Conservation (phyloP, 208 protist species). For the Porcisia deanei region DNA sequence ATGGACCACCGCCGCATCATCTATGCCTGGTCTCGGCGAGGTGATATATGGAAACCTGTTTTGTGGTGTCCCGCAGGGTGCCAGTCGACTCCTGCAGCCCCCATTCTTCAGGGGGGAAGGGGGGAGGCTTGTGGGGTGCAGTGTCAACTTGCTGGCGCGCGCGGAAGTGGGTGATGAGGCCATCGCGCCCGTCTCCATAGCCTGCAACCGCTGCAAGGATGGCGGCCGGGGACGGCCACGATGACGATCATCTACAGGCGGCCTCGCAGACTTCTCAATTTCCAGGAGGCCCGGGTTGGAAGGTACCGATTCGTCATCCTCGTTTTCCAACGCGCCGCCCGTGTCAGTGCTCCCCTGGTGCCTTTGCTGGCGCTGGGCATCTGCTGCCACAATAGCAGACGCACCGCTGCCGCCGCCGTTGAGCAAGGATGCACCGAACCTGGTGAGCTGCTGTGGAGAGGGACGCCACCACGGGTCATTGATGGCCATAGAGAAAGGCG, state of each 20-base stretch:
- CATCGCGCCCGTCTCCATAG: background rate
- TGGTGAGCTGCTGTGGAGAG: background rate
- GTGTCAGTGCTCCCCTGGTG: background rate
- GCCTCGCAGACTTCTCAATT: background rate
- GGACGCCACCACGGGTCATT: conserved; percentile 12
- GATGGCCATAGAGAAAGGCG: conserved; percentile 34
- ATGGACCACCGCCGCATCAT: background rate
- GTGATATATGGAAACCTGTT: background rate
- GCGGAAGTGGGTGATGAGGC: background rate
- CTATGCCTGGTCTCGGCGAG: background rate
- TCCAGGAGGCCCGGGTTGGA: background rate
- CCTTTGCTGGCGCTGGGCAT: background rate
- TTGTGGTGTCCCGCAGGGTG: background rate
- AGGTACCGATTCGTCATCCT: background rate
- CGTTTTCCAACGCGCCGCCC: background rate
- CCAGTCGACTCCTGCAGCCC: background rate
- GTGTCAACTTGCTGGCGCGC: background rate
- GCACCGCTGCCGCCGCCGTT: background rate
- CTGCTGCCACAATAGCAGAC: background rate
- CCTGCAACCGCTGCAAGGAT: background rate
- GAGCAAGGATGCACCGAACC: background rate
- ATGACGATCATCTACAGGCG: background rate
- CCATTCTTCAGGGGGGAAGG: background rate
- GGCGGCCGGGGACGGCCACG: background rate
- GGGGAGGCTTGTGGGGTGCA: background rate